phyloP scores from a whole-genome alignment of 345 rosid species.

The Ceriops decandra region DNA sequence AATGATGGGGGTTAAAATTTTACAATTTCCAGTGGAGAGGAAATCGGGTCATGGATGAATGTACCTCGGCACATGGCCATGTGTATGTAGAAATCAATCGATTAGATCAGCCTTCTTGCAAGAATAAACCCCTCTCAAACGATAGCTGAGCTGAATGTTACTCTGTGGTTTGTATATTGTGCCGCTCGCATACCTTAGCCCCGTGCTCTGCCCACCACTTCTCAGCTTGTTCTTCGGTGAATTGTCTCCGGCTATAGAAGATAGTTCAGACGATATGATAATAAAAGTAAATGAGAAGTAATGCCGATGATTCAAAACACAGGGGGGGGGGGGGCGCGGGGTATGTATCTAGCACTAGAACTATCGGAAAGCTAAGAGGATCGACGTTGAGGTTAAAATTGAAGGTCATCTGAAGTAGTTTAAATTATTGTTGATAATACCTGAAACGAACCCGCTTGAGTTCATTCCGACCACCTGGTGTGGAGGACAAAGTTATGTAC shows the following conservation, averaged over 20 bases:
- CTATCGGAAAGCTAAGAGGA: neutral
- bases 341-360: neutral
- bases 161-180: slow-evolving; percentile 32
- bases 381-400: neutral
- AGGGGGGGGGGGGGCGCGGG: accelerated
- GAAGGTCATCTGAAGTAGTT: neutral
- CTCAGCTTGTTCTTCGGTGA: slow-evolving; percentile 75
- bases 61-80: too few species aligned
- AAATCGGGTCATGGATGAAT: slow-evolving; percentile 5
- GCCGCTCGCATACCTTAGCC: slow-evolving; percentile 52
- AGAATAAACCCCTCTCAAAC: neutral
- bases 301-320: too few species aligned
- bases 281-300: too few species aligned
- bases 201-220: slow-evolving; percentile 91
- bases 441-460: slow-evolving; percentile 86
- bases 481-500: slow-evolving; percentile 54
- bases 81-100: neutral
- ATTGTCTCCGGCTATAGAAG: slow-evolving; percentile 59
- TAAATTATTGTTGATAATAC: slow-evolving; percentile 27
- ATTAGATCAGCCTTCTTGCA: slow-evolving; percentile 2
- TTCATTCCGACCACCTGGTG: slow-evolving; percentile 67
- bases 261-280: neutral
- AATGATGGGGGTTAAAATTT: slow-evolving; percentile 15
- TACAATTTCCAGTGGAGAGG: slow-evolving; percentile 39
- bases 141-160: neutral